Evolutionary conservation across 176 grass and related monocot species (phyloP).

Genomic region (Hordeum marinum): DNA sequence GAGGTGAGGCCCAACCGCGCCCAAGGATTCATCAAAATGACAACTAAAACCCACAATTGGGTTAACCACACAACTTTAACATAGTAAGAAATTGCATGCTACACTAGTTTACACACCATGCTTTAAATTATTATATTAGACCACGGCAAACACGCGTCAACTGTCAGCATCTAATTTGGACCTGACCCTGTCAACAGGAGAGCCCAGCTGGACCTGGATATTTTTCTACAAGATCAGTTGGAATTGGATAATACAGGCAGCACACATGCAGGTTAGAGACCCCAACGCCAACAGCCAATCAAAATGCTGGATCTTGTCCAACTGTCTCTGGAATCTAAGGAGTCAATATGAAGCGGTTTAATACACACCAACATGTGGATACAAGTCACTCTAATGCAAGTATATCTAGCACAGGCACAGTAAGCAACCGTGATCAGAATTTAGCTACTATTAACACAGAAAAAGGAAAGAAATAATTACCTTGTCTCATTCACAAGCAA

Average conservation of each 20-base stretch:
- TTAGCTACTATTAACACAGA: neutral
- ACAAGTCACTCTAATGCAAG: neutral
- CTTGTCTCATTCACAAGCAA: conserved; percentile 87
- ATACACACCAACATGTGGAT: neutral
- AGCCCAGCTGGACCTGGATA: neutral
- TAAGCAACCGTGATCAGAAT: neutral
- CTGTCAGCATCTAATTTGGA: neutral
- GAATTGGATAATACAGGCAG: neutral
- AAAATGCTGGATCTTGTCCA: neutral
- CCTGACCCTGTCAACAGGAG: neutral
- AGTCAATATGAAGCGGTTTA: neutral
- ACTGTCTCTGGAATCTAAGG: neutral
- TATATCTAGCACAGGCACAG: neutral
- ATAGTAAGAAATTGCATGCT: neutral
- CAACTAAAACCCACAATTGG: neutral
- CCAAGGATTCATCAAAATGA: conserved; percentile 14
- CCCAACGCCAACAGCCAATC: neutral
- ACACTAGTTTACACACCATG: neutral
- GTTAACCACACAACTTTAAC: neutral
- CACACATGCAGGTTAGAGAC: neutral
- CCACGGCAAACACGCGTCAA: neutral
- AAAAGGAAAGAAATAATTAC: conserved; percentile 18
- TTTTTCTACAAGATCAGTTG: too few relatives aligned
- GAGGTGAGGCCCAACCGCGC: too few relatives aligned
- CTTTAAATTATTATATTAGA: neutral